phyloP scores from a whole-genome alignment of 2,329 filamentous ascomycete species.

The Penicillium sp. region DNA sequence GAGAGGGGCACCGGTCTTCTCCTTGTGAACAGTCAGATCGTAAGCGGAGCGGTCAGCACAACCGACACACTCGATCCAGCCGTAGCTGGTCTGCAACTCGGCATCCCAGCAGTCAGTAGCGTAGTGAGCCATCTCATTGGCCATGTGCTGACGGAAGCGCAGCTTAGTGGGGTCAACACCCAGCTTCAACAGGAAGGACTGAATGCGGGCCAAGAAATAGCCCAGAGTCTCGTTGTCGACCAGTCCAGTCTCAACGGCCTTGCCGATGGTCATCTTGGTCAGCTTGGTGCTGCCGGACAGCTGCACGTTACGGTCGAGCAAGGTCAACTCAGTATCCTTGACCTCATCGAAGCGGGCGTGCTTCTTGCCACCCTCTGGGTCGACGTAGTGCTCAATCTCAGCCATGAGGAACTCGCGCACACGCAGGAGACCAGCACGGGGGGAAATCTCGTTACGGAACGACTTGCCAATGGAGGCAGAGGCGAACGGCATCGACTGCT shows the following conservation, averaged over 20 bases:
- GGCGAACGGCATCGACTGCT: slow-evolving; percentile 92
- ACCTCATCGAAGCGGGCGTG: slow-evolving; percentile 85
- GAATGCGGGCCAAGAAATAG: slow-evolving; percentile 94
- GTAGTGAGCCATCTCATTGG: slow-evolving; percentile 88
- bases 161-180: slow-evolving; percentile 86
- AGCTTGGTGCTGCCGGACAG: slow-evolving; percentile 78
- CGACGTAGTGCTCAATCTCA: slow-evolving; percentile 98
- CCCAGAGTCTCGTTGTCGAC: slow-evolving; percentile 98
- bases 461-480: slow-evolving; percentile 97
- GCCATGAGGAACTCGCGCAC: slow-evolving; percentile 99
- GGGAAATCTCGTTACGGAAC: slow-evolving; percentile 97
- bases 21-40: slow-evolving; percentile 86
- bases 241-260: slow-evolving; percentile 77
- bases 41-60: slow-evolving; percentile 96
- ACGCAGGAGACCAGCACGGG: slow-evolving; percentile 82
- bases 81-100: slow-evolving; percentile 84
- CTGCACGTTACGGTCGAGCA: slow-evolving; percentile 83
- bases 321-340: slow-evolving; percentile 75
- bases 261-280: slow-evolving; percentile 72
- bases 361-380: slow-evolving; percentile 92
- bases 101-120: slow-evolving; percentile 98
- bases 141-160: slow-evolving; percentile 97
- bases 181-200: slow-evolving; percentile 83
- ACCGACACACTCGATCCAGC: slow-evolving; percentile 98
- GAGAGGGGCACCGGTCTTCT: slow-evolving; percentile 84